Base-by-base conservation (phyloP, 208 protist species). In the Jaenimonas drosophilae region DNA sequence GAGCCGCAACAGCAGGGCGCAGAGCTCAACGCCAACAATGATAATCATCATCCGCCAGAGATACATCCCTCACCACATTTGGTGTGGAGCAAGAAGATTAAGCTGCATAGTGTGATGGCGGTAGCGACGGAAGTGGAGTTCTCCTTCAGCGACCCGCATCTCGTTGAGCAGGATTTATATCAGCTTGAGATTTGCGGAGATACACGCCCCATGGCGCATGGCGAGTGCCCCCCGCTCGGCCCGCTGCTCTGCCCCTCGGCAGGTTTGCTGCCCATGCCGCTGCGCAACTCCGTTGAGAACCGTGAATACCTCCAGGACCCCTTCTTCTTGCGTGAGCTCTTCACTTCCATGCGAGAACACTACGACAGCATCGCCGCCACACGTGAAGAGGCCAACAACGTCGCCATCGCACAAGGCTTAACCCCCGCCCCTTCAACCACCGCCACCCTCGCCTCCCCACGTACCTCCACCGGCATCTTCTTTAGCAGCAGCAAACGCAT, bases 161-260 rank as follows among this genome's bases (percentile, higher is more conserved):
- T 58, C 23, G 47, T 45, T 17, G 62, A 70, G 24, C 38, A 49
- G 39, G 62, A 70, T 38, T 50, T 63, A 28, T 70, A 49, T 27
- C 33, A 36, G 27, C 14, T 70, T 17, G 48, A 56, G 9, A 34
- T 70, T 20, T 26, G 37, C 25, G 62, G 62, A 7, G 53, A 48
- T 32, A 37, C 37, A 21, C 47, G 62, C 21, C 7, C 37, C 2
- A 19, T 70, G 33, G 46, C 32, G 9, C 28, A 24, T 16, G 49
- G 36, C 2, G 55, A 62, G 31, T 23, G 16, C 17, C 55, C 55
- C 23, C 31, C 36, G 12, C 5, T 2, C 27, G 48, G 42, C 19
- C 47, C 47, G 36, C 55, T 62, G 20, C 48, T 62, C 7, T 56
- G 49, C 39, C 24, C 37, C 24, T 42, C 37, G 9, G 14, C 12